Evolutionary conservation across 129 eudicot genomes (phyloP).

Genomic region (Oenanthe sinensis): DNA sequence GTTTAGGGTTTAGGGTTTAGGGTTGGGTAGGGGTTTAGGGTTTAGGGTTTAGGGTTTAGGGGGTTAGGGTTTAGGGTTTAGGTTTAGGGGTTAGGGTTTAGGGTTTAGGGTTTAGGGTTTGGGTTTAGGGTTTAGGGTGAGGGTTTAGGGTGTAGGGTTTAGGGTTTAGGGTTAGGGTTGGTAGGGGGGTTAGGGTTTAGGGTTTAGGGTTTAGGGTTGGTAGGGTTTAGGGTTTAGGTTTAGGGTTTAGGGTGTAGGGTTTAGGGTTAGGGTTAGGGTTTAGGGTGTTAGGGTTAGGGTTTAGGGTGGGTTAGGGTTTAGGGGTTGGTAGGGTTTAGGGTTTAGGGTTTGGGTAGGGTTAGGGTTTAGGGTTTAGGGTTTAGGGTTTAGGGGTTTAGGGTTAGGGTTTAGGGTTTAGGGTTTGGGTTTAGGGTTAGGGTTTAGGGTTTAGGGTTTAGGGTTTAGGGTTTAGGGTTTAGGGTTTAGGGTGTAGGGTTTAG

Average conservation of each 20-base stretch:
- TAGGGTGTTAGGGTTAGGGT: not conserved
- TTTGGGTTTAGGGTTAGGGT: no score
- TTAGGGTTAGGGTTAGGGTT: not conserved
- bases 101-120: not conserved
- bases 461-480: no score
- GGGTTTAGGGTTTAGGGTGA: not conserved
- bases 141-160: not conserved
- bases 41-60: not conserved
- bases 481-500: no score
- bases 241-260: not conserved
- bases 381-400: no score
- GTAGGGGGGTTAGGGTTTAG: not conserved
- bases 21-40: not conserved
- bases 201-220: not conserved
- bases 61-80: not conserved
- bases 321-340: not conserved
- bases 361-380: not conserved
- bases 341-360: not conserved
- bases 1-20: not conserved
- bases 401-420: no score
- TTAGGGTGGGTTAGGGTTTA: not conserved
- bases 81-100: not conserved
- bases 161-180: not conserved
- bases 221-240: not conserved
- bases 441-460: no score